Evolutionary conservation across 257 asterid genomes (phyloP).

Genomic region (Solanum corneliomulleri): DNA sequence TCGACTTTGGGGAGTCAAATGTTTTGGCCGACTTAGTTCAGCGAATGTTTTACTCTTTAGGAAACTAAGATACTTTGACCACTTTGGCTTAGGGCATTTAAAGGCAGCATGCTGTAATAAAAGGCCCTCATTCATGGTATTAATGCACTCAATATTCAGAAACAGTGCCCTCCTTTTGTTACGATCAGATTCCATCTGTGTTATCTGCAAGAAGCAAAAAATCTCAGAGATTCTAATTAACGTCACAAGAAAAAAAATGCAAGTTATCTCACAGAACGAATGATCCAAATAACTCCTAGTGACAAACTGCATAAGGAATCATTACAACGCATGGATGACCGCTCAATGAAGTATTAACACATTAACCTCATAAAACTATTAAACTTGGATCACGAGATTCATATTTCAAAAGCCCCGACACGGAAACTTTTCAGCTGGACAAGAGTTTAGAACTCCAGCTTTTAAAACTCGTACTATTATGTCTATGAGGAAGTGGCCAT

Average conservation of each 20-base stretch:
- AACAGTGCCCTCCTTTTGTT: slow-evolving; percentile 55
- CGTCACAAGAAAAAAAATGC: background rate
- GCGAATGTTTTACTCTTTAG: slow-evolving; percentile 69
- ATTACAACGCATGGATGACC: background rate
- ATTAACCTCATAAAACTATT: background rate
- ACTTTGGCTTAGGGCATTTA: slow-evolving; percentile 80
- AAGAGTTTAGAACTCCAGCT: background rate
- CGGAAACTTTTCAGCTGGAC: background rate
- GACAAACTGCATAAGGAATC: background rate
- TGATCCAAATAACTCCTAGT: background rate
- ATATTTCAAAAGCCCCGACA: background rate
- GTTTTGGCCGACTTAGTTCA: slow-evolving; percentile 60
- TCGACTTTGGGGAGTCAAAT: slow-evolving; percentile 43
- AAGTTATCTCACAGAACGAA: background rate
- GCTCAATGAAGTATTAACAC: background rate
- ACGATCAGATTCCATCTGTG: slow-evolving; percentile 50
- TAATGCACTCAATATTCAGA: slow-evolving; percentile 67
- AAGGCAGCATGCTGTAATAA: slow-evolving; percentile 59
- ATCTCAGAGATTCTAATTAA: background rate
- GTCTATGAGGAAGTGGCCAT: background rate
- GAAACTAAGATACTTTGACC: slow-evolving; percentile 88
- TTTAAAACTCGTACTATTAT: background rate
- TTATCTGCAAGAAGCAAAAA: slow-evolving; percentile 34
- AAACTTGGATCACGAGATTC: background rate
- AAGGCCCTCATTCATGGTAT: slow-evolving; percentile 77